Conservation (phyloP, 2,329 filamentous ascomycete species). For the Microdochium nivale region DNA sequence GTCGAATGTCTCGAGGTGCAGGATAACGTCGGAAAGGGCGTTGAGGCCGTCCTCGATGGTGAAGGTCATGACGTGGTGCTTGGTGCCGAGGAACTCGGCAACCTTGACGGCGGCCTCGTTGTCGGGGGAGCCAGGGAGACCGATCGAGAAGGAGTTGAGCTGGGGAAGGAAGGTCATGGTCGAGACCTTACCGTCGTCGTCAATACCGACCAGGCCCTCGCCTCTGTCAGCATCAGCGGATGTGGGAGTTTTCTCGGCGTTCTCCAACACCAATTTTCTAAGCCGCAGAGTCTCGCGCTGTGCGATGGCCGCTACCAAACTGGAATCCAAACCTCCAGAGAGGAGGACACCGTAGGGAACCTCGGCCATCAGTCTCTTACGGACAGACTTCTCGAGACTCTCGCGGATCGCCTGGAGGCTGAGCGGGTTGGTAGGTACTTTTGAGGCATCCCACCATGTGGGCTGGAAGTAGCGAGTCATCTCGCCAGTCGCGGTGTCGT, state of each 20-base stretch:
- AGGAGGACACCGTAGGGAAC: conserved; percentile 95
- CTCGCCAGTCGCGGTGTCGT: conserved; percentile 84
- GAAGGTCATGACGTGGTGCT: conserved; percentile 97
- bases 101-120: conserved; percentile 87
- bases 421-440: conserved; percentile 69
- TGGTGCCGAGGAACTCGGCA: conserved; percentile 92
- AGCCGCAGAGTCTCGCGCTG: conserved; percentile 82
- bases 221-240: conserved; percentile 47
- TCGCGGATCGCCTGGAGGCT: conserved; percentile 77
- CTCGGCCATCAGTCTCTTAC: conserved; percentile 97
- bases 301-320: conserved; percentile 87
- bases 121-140: conserved; percentile 85
- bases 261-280: conserved; percentile 53
- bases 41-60: conserved; percentile 96
- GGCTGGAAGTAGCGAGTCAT: conserved; percentile 86
- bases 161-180: conserved; percentile 88
- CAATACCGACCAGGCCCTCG: conserved; percentile 82
- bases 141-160: conserved; percentile 98
- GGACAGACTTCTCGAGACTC: conserved; percentile 80
- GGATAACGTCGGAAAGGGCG: conserved; percentile 94
- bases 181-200: conserved; percentile 81
- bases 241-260: conserved; percentile 27
- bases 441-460: conserved; percentile 79
- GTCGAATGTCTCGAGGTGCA: conserved; percentile 94
- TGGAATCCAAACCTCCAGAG: conserved; percentile 93